Evolutionary conservation across 257 asterid genomes (phyloP).

Genomic region (Solanum microdontum): DNA sequence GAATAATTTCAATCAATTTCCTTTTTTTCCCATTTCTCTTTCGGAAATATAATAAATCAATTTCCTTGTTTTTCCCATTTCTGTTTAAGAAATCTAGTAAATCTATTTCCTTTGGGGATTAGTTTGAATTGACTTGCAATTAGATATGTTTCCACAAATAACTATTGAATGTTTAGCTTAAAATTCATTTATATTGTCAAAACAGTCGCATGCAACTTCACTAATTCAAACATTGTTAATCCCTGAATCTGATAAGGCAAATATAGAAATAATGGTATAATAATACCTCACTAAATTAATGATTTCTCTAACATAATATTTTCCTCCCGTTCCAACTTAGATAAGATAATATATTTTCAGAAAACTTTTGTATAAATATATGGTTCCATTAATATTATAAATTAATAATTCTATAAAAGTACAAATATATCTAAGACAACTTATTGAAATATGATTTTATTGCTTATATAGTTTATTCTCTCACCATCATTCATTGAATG

Average conservation of each 20-base stretch:
- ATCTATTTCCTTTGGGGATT: background rate
- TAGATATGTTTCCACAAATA: background rate
- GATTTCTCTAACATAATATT: no score
- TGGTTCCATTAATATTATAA: no score
- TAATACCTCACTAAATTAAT: no score
- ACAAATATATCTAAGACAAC: no score
- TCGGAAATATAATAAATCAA: background rate
- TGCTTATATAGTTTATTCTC: no score
- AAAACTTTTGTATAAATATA: no score
- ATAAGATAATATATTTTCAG: no score
- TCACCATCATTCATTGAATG: no score
- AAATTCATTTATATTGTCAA: background rate
- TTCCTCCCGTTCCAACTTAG: background rate
- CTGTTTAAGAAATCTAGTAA: background rate
- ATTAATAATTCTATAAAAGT: no score
- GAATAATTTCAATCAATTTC: background rate
- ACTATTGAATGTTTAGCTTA: background rate
- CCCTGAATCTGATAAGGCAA: background rate
- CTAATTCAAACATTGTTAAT: background rate
- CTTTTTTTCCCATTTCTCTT: background rate
- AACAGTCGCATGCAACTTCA: background rate
- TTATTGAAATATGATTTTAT: no score
- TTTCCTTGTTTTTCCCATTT: background rate
- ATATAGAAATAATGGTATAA: background rate
- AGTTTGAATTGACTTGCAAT: background rate